These are phyloP conservation scores for Chlamydomonas incerta DNA, from an alignment of 139 green algal species.

Conservation along the genomic window DNA sequence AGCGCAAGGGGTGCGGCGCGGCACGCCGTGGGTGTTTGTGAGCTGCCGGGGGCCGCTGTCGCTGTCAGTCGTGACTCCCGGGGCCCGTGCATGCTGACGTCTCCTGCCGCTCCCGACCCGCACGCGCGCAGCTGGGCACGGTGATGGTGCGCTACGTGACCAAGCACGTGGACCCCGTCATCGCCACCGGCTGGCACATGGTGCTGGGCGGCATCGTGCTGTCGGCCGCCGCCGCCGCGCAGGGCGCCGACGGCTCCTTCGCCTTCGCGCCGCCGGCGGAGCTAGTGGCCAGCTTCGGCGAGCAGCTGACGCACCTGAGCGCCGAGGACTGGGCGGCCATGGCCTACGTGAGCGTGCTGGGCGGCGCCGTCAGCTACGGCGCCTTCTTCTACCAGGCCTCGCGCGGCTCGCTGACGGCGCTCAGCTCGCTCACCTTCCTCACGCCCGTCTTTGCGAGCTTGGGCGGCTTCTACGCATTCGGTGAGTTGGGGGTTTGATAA, in stretches of 20 bases:
- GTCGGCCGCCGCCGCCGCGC: constrained; percentile 42
- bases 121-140: constrained; percentile 3
- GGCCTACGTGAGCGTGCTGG: constrained; percentile 91
- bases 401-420: constrained; percentile 85
- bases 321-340: constrained; percentile 48
- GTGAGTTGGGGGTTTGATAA: neutral
- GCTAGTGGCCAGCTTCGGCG: constrained; percentile 49
- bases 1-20: no score
- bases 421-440: constrained; percentile 96
- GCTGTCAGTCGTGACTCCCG: no score
- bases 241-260: constrained; percentile 1
- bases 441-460: constrained; percentile 92
- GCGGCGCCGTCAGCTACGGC: constrained; percentile 92
- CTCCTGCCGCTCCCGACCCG: neutral
- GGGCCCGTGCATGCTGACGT: constrained; percentile 93
- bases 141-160: constrained; percentile 72
- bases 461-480: constrained; percentile 84
- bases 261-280: neutral
- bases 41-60: no score
- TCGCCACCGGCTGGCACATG: constrained; percentile 99
- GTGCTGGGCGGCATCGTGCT: constrained; percentile 90
- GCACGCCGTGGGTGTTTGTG: no score
- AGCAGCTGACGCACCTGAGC: constrained; percentile 42
- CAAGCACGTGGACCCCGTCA: constrained; percentile 89
- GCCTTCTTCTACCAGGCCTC: constrained; percentile 82